These are phyloP conservation scores for Salvia hispanica DNA, from an alignment of 257 asterid species.

Conservation along the genomic window DNA sequence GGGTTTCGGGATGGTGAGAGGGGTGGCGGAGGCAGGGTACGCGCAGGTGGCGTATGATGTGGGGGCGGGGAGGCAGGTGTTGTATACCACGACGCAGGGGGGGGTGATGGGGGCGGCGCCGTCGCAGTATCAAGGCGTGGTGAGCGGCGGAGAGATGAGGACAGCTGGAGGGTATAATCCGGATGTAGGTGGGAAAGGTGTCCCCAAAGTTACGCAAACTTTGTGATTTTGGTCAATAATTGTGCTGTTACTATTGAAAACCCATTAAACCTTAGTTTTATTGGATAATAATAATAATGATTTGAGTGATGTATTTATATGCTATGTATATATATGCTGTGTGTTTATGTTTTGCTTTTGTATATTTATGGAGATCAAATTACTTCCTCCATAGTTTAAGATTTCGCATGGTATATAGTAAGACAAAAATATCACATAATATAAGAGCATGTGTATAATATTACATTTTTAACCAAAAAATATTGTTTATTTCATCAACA, in stretches of 20 bases:
- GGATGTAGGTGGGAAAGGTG: slow-evolving; percentile 49
- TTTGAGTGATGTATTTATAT: slow-evolving; percentile 25
- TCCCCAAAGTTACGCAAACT: slow-evolving; percentile 59
- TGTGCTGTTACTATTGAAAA: neutral
- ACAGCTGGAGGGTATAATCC: slow-evolving; percentile 44
- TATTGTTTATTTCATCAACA: too few relatives aligned
- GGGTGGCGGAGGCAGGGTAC: slow-evolving; percentile 53
- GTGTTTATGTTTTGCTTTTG: slow-evolving; percentile 1
- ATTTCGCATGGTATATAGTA: neutral
- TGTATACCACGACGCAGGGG: slow-evolving; percentile 63
- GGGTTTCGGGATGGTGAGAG: slow-evolving; percentile 55
- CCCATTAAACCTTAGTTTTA: slow-evolving; percentile 16
- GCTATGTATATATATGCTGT: neutral
- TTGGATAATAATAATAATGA: neutral
- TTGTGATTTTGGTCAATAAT: slow-evolving; percentile 38
- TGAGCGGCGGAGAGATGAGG: slow-evolving; percentile 45
- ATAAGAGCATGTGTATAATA: too few relatives aligned
- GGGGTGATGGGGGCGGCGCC: slow-evolving; percentile 53
- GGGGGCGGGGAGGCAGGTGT: slow-evolving; percentile 69
- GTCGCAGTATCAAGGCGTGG: slow-evolving; percentile 46
- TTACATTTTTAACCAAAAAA: too few relatives aligned
- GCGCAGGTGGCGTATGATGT: slow-evolving; percentile 72
- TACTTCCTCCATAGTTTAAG: neutral
- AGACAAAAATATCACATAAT: neutral
- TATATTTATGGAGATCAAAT: slow-evolving; percentile 6